Base-by-base conservation (phyloP, 257 asterid species). In the Penstemon barbatus region DNA sequence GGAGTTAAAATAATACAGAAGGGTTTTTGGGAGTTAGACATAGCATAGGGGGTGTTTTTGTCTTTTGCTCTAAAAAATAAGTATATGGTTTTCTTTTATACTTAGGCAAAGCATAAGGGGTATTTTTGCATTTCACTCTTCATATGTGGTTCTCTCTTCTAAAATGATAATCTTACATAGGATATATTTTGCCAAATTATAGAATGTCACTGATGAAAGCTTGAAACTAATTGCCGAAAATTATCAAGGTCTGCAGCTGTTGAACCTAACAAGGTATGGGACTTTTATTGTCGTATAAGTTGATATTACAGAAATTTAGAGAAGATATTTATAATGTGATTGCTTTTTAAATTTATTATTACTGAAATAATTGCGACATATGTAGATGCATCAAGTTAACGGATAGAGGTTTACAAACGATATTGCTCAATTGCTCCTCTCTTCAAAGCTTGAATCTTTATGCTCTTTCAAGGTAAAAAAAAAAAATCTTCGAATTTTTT, bases 401-500 rank as follows among this genome's bases (percentile, higher is more conserved):
- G 1, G 99, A 93, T 74, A 59, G 41, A 59, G 97, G 99, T 63
- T 76, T 93, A 76, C 84, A 81, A 61, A 85, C 68, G 83, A 82
- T 90, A 83, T 71, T 85, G 77, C 71, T 63, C 63, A 85, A 84
- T 66, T 93, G 99, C 82, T 78, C 84, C 65, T 80, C 84, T 50
- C 95, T 91, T 58, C 84, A 71, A 71, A 84, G 84, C 82, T 82
- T 93, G 87, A 93, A 93, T 83, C 95, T 93, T 61, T 90, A 93
- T 41, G 99, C 99, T 62, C 96, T 93, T 75, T 93, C 99, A 49
- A 82, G 91, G 99, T 93, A 77, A 41, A 62, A 41, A 52, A 45
- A 7, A 70, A 52, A 37, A 36, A 12, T 15, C 7, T 15, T 37
- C 38, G 42, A 55, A 33, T 11, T 13, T 74, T 63, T 56, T 59